Percentiles rank a stretch among this genome's conserved stretches.
phyloP scores from a whole-genome alignment of 2,329 filamentous ascomycete species.

The Fusarium tuaranense region DNA sequence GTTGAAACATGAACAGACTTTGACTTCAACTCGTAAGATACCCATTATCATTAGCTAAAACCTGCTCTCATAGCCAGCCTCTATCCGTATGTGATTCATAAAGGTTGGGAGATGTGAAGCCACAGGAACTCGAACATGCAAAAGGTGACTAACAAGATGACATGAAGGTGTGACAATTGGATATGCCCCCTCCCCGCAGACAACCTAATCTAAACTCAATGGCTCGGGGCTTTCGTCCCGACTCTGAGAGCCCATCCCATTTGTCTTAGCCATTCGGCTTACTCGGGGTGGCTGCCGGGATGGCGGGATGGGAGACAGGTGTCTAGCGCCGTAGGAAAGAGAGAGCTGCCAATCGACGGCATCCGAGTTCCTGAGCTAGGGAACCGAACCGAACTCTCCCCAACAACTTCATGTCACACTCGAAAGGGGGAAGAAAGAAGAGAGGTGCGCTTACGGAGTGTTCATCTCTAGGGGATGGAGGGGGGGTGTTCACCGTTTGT shows the following conservation, averaged over 20 bases:
- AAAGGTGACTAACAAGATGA: background rate
- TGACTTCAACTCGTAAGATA: background rate
- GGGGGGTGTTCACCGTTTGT: background rate
- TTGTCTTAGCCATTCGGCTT: constrained; percentile 4
- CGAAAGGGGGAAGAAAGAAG: background rate
- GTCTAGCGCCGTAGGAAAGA: constrained; percentile 30
- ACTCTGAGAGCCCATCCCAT: background rate
- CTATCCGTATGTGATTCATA: background rate
- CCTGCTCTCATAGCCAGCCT: background rate
- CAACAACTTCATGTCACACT: background rate
- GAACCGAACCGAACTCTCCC: constrained; percentile 1
- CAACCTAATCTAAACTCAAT: constrained; percentile 13
- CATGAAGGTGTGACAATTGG: background rate
- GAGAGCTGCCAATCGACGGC: background rate
- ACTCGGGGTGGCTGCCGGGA: constrained; percentile 25
- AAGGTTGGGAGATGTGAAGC: background rate
- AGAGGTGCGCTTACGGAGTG: background rate
- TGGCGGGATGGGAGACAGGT: constrained; percentile 37
- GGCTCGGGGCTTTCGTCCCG: constrained; percentile 8
- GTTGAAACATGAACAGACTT: background rate
- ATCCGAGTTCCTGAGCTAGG: constrained; percentile 6
- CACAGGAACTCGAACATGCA: background rate
- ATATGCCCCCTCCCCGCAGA: background rate
- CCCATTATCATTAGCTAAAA: background rate
- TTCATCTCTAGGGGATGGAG: background rate